phyloP scores from a whole-genome alignment of 2,329 filamentous ascomycete genomes.

The Xylariaceae sp. region DNA sequence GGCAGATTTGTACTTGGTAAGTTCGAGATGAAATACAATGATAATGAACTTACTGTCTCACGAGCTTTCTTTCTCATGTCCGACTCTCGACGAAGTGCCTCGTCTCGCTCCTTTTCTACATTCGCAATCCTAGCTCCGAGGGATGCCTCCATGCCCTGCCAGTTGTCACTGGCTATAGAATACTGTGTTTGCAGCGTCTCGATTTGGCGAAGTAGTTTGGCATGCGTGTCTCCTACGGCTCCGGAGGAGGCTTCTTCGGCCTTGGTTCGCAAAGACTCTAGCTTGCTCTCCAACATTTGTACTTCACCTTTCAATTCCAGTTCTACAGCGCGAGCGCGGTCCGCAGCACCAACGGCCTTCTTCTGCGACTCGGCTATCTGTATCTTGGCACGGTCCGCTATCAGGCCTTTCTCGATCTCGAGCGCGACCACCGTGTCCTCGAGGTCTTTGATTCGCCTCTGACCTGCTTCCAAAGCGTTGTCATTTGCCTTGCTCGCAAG shows the following conservation, averaged over 20 bases:
- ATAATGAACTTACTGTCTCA: conserved; percentile 63
- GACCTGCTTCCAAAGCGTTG: conserved; percentile 64
- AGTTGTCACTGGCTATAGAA: conserved; percentile 89
- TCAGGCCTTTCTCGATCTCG: conserved; percentile 73
- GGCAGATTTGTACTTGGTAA: conserved; percentile 23
- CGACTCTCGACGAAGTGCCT: conserved; percentile 74
- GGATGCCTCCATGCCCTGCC: conserved; percentile 92
- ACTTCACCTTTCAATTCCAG: conserved; percentile 76
- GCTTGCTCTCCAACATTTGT: conserved; percentile 76
- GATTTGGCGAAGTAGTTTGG: conserved; percentile 86
- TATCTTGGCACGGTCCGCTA: conserved; percentile 60
- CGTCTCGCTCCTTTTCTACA: conserved; percentile 88
- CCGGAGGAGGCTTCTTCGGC: conserved; percentile 89
- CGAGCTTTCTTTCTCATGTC: conserved; percentile 87
- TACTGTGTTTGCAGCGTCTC: conserved; percentile 96
- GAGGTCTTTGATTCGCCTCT: conserved; percentile 47
- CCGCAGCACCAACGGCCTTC: conserved; percentile 67
- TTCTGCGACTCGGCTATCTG: conserved; percentile 71
- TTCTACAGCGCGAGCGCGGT: conserved; percentile 65
- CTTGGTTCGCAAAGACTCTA: conserved; percentile 79
- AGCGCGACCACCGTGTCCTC: conserved; percentile 60
- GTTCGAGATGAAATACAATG: not conserved
- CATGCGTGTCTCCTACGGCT: conserved; percentile 75
- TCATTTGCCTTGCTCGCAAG: conserved; percentile 63
- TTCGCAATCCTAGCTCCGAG: conserved; percentile 71